Base-by-base conservation (phyloP, 768 basidiomycete species). In the Plicaturopsis crispa region DNA sequence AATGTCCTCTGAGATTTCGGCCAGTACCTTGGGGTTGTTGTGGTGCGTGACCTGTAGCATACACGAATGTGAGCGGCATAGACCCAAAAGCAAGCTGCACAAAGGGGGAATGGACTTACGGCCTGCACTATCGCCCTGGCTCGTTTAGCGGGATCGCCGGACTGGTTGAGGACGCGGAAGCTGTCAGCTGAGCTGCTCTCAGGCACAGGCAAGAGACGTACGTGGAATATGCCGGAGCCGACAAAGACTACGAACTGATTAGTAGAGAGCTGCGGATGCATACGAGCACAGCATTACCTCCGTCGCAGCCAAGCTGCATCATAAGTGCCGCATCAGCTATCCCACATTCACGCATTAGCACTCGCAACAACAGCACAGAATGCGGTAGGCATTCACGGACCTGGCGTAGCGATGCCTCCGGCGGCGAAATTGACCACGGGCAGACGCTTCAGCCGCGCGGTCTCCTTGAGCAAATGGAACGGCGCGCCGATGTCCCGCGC, bases 221-320 rank as follows among this genome's bases (percentile, higher is more conserved):
- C 90, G 60, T 86, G 79, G 79, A 96, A 97, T 55, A 98, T 93
- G 34, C 94, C 94, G 14, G 92, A 96, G 26, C 94, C 94, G 43
- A 99, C 94, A 50, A 99, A 99, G 22, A 99, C 94, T 87, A 55
- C 24, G 40, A 45, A 32, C 1, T 33, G 32, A 39, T 28, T 22
- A 35, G 11, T 17, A 6, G 8, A 21, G 3, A 39, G 31, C 33
- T 26, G 10, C 12, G 34, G 17, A 4, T 19, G 16, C 13, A 35
- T 40, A 41, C 13, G 11, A 22, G 10, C 28, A 12, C 18, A 14
- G 32, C 31, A 34, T 12, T 53, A 92, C 92, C 85, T 69, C 93
- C 91, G 54, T 94, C 94, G 59, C 90, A 91, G 24, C 94, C 91
- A 24, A 98, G 75, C 55, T 94, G 91, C 93, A 98, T 98, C 94